These are phyloP conservation scores for Populus hybrid DNA, from an alignment of 441 rosid genomes.

Conservation along the genomic window DNA sequence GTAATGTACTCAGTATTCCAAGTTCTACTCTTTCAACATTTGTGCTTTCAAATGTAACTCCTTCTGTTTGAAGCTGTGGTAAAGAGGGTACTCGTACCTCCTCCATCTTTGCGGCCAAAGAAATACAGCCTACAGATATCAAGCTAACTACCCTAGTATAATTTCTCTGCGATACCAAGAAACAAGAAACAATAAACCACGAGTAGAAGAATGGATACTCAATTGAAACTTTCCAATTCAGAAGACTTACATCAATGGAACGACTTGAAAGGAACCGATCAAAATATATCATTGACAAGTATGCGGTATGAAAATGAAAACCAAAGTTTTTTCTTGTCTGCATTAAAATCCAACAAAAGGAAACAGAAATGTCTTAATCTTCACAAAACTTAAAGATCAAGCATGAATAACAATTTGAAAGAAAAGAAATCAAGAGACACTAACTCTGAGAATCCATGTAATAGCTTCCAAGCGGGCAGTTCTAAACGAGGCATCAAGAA, in stretches of 20 bases:
- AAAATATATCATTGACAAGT: conserved; percentile 46
- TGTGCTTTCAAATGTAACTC: conserved; percentile 25
- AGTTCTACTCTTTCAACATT: conserved; percentile 60
- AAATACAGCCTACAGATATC: conserved; percentile 53
- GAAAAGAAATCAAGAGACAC: conserved; percentile 16
- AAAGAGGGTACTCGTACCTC: conserved; percentile 38
- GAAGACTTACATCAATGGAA: conserved; percentile 41
- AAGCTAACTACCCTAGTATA: conserved; percentile 41
- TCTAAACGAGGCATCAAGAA: conserved; percentile 25
- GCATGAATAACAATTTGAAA: background rate
- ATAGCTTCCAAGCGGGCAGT: conserved; percentile 43
- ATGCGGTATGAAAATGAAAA: conserved; percentile 47
- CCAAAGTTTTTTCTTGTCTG: conserved; percentile 45
- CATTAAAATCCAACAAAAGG: conserved; percentile 10
- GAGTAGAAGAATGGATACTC: background rate
- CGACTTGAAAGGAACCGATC: conserved; percentile 51
- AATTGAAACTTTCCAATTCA: background rate
- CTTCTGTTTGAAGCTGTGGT: conserved; percentile 33
- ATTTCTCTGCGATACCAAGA: conserved; percentile 32
- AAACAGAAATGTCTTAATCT: background rate
- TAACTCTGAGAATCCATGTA: conserved; percentile 50
- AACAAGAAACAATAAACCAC: background rate
- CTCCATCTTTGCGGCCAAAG: conserved; percentile 68
- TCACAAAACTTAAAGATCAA: background rate
- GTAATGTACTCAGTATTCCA: conserved; percentile 43